phyloP scores from a whole-genome alignment of 2,329 filamentous ascomycete genomes.

The Trichoderma pleuroti region DNA sequence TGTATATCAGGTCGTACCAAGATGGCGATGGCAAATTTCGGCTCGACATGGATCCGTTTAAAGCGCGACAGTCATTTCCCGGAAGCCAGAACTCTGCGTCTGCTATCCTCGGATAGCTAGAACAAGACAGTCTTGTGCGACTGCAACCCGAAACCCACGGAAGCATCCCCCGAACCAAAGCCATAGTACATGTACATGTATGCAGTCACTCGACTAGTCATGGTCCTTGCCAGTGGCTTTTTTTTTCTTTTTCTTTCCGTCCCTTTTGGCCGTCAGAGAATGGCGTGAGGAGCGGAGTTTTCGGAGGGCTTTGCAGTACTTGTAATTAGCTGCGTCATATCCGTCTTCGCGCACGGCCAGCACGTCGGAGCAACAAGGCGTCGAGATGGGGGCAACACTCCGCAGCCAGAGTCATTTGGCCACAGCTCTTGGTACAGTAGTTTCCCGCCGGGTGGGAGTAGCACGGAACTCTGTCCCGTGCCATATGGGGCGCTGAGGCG shows the following conservation, averaged over 20 bases:
- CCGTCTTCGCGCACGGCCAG: background rate
- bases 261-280: background rate
- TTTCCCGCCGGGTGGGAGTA: background rate
- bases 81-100: background rate
- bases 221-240: background rate
- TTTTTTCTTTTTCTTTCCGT: background rate
- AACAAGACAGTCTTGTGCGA: slow-evolving; percentile 11
- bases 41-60: background rate
- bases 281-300: slow-evolving; percentile 13
- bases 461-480: background rate
- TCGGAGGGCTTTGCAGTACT: background rate
- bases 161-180: background rate
- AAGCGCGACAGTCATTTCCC: slow-evolving; percentile 8
- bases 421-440: background rate
- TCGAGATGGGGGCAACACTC: background rate
- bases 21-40: background rate
- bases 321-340: background rate
- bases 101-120: background rate
- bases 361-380: background rate
- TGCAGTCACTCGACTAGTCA: background rate
- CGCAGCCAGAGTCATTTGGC: background rate
- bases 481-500: background rate
- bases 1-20: background rate
- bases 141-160: background rate
- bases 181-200: background rate